Base-by-base conservation (phyloP, 108 stramenopile species). In the Skeletonema tropicum region DNA sequence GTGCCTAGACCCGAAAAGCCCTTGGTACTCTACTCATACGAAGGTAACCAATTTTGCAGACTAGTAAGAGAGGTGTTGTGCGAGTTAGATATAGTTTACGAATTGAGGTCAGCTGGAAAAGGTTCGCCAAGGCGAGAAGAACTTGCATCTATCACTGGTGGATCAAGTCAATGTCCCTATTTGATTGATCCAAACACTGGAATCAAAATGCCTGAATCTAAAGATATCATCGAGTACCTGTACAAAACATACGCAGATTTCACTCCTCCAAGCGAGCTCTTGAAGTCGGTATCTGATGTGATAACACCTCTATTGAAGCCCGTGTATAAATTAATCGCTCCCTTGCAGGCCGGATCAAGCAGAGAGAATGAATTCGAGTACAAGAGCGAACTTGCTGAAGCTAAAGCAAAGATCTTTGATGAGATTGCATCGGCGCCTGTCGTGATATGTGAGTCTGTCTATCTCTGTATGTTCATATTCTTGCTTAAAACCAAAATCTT, bases 181-280 rank as follows among this genome's bases (percentile, higher is more conserved):
- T 67, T 97, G 26, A 68, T 93, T 6, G 97, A 97, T 83, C 91
- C 90, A 19, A 97, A 97, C 72, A 94, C 96, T 6, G 90, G 83
- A 2, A 74, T 66, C 2, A 69, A 70, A 49, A 92, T 96, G 83
- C 73, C 82, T 35, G 97, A 97, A 68, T 86, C 84, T 61, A 62
- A 77, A 23, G 97, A 96, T 46, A 97, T 97, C 61, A 78, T 94
- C 60, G 70, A 72, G 25, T 96, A 97, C 70, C 76, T 97, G 31
- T 91, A 91, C 70, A 67, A 84, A 38, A 90, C 70, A 5, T 97
- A 97, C 74, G 92, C 89, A 2, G 15, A 65, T 15, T 92, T 76
- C 73, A 87, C 86, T 14, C 91, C 91, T 14, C 91, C 91, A 2
- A 82, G 63, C 49, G 89, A 92, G 65, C 19, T 90, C 2, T 71